phyloP scores from a whole-genome alignment of 306 rosid genomes.

The Vigna trinervia region DNA sequence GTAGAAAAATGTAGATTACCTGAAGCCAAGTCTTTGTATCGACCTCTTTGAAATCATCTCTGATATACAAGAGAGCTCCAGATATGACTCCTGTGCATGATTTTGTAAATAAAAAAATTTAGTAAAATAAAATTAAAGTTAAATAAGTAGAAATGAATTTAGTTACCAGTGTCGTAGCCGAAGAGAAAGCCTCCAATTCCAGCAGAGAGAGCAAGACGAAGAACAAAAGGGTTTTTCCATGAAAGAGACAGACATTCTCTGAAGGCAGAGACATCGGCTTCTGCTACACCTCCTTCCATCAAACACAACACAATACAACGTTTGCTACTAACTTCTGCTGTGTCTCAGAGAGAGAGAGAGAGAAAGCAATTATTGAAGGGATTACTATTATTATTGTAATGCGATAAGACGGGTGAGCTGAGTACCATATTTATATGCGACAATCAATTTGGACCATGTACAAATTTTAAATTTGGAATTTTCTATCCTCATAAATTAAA shows the following conservation, averaged over 20 bases:
- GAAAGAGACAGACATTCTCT: conserved; percentile 56
- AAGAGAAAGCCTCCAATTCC: conserved; percentile 64
- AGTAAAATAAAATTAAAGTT: too few species aligned
- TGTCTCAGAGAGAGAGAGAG: not conserved
- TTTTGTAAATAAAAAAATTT: too few species aligned
- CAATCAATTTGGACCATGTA: conserved; percentile 18
- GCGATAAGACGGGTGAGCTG: not conserved
- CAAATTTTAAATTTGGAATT: conserved; percentile 21
- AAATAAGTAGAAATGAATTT: too few species aligned
- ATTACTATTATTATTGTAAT: not conserved
- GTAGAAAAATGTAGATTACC: conserved; percentile 40
- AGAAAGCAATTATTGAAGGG: not conserved
- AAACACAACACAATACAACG: not conserved
- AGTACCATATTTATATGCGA: conserved; percentile 45
- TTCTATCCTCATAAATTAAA: not conserved
- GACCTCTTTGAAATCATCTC: conserved; percentile 64
- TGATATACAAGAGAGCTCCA: conserved; percentile 70
- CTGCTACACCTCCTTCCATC: conserved; percentile 58
- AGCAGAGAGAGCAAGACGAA: conserved; percentile 60
- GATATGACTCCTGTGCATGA: conserved; percentile 49
- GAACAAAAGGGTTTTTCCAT: conserved; percentile 57
- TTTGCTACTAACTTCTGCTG: not conserved
- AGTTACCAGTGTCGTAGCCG: conserved; percentile 57
- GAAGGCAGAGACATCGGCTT: conserved; percentile 56
- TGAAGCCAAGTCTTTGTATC: conserved; percentile 60